A percentile compares a stretch with the other conserved stretches of the same genome.
phyloP scores from a whole-genome alignment of 2,329 filamentous ascomycete species.

The Neocucurbitaria cava region DNA sequence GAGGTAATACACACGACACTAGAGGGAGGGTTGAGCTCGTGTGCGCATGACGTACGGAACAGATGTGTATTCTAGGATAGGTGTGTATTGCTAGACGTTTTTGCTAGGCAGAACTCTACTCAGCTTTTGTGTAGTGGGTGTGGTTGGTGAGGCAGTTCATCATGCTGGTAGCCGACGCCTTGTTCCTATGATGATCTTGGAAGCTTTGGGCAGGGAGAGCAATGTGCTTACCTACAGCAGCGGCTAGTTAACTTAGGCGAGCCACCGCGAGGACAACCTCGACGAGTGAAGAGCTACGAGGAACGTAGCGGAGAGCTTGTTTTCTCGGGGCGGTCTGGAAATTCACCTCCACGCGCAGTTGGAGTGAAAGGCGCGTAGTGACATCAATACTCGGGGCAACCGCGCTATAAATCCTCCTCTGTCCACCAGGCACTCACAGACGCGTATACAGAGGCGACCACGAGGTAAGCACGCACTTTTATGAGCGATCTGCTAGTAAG shows the following conservation, averaged over 20 bases:
- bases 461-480: slow-evolving; percentile 26
- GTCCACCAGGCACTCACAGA: slow-evolving; percentile 40
- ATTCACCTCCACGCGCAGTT: slow-evolving; percentile 2
- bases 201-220: slow-evolving; percentile 28
- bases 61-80: slow-evolving; percentile 1
- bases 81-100: background rate
- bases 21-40: slow-evolving; percentile 1
- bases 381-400: slow-evolving; percentile 12
- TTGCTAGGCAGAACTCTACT: slow-evolving; percentile 11
- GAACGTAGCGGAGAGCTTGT: background rate
- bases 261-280: slow-evolving; percentile 8
- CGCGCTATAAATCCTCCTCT: slow-evolving; percentile 25
- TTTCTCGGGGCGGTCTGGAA: background rate
- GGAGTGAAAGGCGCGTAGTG: slow-evolving; percentile 12
- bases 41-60: slow-evolving; percentile 17
- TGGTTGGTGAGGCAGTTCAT: slow-evolving; percentile 22
- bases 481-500: background rate
- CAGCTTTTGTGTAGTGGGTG: slow-evolving; percentile 13
- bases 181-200: slow-evolving; percentile 23
- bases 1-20: slow-evolving; percentile 11
- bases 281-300: background rate
- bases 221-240: slow-evolving; percentile 15
- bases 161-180: slow-evolving; percentile 42
- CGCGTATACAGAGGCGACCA: slow-evolving; percentile 33
- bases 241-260: slow-evolving; percentile 25